These are phyloP conservation scores for Neocatenulostroma microsporum DNA, from an alignment of 2,329 filamentous ascomycete genomes.

Conservation along the genomic window DNA sequence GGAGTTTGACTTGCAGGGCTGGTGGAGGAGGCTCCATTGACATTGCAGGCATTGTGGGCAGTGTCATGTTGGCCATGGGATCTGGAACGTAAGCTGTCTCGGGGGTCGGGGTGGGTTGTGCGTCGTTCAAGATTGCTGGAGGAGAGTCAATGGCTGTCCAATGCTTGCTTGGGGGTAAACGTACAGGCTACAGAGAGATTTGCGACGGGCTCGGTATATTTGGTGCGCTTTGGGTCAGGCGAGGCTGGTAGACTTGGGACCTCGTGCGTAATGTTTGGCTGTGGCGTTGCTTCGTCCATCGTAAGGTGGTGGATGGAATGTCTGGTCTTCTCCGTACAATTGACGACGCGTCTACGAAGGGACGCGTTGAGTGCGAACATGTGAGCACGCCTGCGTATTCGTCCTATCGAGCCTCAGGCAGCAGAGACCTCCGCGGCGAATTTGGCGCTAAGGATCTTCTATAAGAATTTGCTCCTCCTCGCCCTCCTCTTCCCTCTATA, in stretches of 20 bases:
- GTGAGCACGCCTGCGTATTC: too few relatives aligned
- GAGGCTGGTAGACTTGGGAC: slow-evolving; percentile 59
- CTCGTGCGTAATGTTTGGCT: slow-evolving; percentile 31
- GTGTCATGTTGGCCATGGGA: slow-evolving; percentile 16
- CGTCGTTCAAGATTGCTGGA: slow-evolving; percentile 31
- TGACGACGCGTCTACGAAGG: too few relatives aligned
- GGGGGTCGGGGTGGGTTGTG: slow-evolving; percentile 28
- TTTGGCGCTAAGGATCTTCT: too few relatives aligned
- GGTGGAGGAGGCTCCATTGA: slow-evolving; percentile 39
- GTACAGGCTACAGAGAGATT: slow-evolving; percentile 30
- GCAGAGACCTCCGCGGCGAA: too few relatives aligned
- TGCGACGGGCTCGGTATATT: slow-evolving; percentile 46
- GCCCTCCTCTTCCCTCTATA: slow-evolving; percentile 3
- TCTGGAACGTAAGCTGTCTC: slow-evolving; percentile 17
- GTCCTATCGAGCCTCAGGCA: too few relatives aligned
- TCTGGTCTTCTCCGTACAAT: too few relatives aligned
- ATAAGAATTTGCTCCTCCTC: background rate
- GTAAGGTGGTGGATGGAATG: too few relatives aligned
- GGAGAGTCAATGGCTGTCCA: slow-evolving; percentile 3
- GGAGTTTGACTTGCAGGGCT: slow-evolving; percentile 79
- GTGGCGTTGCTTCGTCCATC: slow-evolving; percentile 26
- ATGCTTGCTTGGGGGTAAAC: slow-evolving; percentile 5
- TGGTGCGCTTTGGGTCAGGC: slow-evolving; percentile 72
- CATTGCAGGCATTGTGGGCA: slow-evolving; percentile 24
- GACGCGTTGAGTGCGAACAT: too few relatives aligned